phyloP scores from a whole-genome alignment of 306 rosid genomes.

The Castanea sativa region DNA sequence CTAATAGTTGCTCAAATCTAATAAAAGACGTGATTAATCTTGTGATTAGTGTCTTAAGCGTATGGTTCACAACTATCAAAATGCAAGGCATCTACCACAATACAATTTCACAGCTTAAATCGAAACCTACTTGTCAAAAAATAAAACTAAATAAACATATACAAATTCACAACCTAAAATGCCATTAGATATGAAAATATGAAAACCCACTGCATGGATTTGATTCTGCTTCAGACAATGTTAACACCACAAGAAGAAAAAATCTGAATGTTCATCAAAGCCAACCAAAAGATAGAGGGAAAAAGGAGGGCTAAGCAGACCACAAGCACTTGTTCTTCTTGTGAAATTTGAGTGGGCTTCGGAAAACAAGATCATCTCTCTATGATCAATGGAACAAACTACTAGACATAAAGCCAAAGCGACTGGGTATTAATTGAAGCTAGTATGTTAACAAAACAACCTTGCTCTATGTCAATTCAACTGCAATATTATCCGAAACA shows the following conservation, averaged over 20 bases:
- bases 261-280: not conserved
- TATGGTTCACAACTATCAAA: too few relatives aligned
- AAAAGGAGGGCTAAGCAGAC: not conserved
- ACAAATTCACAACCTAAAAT: not conserved
- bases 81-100: too few relatives aligned
- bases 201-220: not conserved
- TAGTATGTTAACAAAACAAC: not conserved
- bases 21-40: too few relatives aligned
- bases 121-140: too few relatives aligned
- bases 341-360: not conserved
- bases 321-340: not conserved
- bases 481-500: conserved; percentile 1
- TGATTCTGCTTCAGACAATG: not conserved
- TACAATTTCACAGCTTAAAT: not conserved
- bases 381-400: too few relatives aligned
- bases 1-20: too few relatives aligned
- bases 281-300: not conserved
- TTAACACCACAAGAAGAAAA: not conserved
- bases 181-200: not conserved
- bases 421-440: too few relatives aligned
- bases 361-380: not conserved
- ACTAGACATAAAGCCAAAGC: too few relatives aligned
- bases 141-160: too few relatives aligned
- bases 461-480: conserved; percentile 10
- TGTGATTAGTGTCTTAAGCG: too few relatives aligned